These are phyloP conservation scores for Austroboletus eburneus DNA, from an alignment of 768 basidiomycete species.

Conservation along the genomic window DNA sequence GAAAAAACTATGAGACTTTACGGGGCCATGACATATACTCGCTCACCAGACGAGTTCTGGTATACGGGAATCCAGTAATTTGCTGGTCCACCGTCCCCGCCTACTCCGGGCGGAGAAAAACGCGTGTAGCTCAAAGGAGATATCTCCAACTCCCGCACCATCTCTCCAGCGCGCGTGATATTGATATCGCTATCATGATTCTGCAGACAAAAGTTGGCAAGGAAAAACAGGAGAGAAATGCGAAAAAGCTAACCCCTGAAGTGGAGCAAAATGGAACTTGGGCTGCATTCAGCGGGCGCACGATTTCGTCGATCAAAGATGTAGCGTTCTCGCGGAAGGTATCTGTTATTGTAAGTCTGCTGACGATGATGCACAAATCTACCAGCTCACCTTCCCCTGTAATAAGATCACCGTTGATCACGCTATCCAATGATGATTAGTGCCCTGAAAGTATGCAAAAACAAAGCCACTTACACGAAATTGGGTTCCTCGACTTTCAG, in stretches of 20 bases:
- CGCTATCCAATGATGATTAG: constrained; percentile 35
- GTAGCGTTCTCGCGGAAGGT: constrained; percentile 68
- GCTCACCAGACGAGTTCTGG: constrained; percentile 30
- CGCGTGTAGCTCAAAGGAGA: constrained; percentile 62
- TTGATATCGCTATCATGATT: constrained; percentile 74
- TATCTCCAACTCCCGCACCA: constrained; percentile 53
- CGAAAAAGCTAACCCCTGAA: constrained; percentile 52
- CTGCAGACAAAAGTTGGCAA: constrained; percentile 30
- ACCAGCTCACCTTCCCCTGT: constrained; percentile 56
- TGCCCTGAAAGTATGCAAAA: not conserved
- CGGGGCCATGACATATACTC: not conserved
- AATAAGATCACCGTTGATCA: constrained; percentile 70
- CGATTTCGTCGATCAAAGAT: constrained; percentile 57
- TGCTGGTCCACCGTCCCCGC: constrained; percentile 58
- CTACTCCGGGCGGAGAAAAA: constrained; percentile 53
- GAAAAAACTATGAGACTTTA: not conserved
- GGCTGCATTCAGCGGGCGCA: constrained; percentile 53
- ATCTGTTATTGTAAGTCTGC: constrained; percentile 35
- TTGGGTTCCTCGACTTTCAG: constrained; percentile 59
- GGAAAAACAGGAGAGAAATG: not conserved
- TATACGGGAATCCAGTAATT: constrained; percentile 80
- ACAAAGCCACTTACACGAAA: constrained; percentile 49
- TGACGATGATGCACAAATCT: not conserved
- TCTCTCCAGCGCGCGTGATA: constrained; percentile 67
- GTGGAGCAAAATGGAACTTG: constrained; percentile 63